These are phyloP conservation scores for Thalassiosira allenii DNA, from an alignment of 352 stramenopile species.

Conservation along the genomic window DNA sequence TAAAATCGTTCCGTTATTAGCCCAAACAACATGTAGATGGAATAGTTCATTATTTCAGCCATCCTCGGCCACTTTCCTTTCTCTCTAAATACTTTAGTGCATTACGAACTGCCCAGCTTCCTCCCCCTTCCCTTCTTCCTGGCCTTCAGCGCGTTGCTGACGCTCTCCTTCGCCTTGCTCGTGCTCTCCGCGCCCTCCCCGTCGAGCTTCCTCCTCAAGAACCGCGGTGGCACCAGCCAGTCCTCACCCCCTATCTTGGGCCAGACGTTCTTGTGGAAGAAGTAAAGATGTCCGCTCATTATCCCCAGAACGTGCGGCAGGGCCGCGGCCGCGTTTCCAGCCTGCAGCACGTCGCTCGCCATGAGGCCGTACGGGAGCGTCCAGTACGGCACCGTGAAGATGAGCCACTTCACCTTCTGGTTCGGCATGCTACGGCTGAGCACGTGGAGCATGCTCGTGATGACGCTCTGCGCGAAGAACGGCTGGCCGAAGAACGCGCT, in stretches of 20 bases:
- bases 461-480: constrained; percentile 79
- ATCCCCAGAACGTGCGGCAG: constrained; percentile 85
- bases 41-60: no score
- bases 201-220: constrained; percentile 69
- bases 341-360: constrained; percentile 82
- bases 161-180: constrained; percentile 60
- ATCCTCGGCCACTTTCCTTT: not conserved
- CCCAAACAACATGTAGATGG: no score
- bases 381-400: constrained; percentile 86
- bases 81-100: constrained; percentile 1
- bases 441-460: constrained; percentile 86
- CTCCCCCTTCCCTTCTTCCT: constrained; percentile 76
- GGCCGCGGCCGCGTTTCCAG: constrained; percentile 62
- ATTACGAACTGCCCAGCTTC: constrained; percentile 70
- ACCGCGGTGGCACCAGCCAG: constrained; percentile 78
- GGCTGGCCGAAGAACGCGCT: constrained; percentile 76
- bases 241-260: constrained; percentile 82
- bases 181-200: constrained; percentile 36
- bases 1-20: no score
- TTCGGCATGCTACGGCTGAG: constrained; percentile 80
- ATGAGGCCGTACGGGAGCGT: constrained; percentile 82
- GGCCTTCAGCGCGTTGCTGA: constrained; percentile 71
- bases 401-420: constrained; percentile 84
- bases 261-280: constrained; percentile 85
- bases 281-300: constrained; percentile 83